Conservation (phyloP, 441 rosid genomes). For the Syzygium malaccense region DNA sequence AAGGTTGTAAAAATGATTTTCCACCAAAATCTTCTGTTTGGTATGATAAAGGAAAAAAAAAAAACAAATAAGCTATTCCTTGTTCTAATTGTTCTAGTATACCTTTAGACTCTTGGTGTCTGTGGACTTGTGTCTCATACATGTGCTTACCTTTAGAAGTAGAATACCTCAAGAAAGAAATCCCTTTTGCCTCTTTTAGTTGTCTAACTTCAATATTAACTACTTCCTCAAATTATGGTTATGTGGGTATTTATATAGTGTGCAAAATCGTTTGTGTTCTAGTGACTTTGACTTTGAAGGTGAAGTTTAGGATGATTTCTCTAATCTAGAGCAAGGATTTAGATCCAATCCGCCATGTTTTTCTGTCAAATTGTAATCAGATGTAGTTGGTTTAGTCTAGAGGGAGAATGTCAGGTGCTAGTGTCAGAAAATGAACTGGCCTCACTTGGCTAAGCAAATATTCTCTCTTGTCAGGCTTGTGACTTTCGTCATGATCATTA, state of each 20-base stretch:
- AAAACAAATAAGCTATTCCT: neutral
- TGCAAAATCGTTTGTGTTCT: neutral
- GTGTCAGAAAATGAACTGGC: neutral
- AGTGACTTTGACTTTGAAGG: neutral
- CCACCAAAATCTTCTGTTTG: neutral
- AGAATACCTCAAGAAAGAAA: neutral
- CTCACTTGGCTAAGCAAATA: neutral
- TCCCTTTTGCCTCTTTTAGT: neutral
- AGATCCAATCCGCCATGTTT: neutral
- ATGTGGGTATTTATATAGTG: neutral
- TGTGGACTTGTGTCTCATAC: neutral
- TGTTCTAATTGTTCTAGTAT: neutral
- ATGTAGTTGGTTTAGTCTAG: neutral
- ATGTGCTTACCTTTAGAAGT: neutral
- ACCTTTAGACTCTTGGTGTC: neutral
- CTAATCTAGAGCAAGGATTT: neutral
- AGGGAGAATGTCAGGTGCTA: neutral
- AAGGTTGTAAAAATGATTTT: neutral
- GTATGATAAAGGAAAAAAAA: neutral
- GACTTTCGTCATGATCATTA: neutral
- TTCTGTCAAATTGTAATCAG: neutral
- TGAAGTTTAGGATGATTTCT: neutral
- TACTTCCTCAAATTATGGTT: neutral
- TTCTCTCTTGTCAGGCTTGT: neutral
- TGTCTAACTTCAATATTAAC: neutral